A percentile compares a stretch with the other conserved stretches of the same genome.
phyloP scores from a whole-genome alignment of 495 filamentous ascomycete species.

The Penicillium pulvis region DNA sequence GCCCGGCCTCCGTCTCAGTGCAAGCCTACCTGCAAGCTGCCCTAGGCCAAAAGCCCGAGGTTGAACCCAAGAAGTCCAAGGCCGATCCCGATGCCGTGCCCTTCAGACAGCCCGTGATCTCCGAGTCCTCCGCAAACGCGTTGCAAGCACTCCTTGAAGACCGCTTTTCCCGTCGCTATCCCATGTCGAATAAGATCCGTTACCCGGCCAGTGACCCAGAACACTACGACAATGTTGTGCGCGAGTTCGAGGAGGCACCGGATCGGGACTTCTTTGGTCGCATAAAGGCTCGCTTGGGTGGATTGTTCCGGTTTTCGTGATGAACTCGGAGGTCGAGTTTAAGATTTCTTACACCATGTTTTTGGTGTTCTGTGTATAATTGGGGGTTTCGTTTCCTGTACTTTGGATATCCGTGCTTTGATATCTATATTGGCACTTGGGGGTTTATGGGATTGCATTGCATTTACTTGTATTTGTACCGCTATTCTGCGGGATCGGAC shows the following conservation, averaged over 20 bases:
- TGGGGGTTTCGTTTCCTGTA: conserved; percentile 13
- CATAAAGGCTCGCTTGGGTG: conserved; percentile 59
- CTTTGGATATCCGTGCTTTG: not conserved
- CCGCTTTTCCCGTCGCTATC: conserved; percentile 70
- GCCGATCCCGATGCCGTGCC: conserved; percentile 14
- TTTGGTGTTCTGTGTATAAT: conserved; percentile 13
- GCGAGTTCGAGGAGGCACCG: conserved; percentile 73
- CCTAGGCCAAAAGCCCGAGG: conserved; percentile 42
- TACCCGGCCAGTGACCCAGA: conserved; percentile 72
- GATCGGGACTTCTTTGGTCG: conserved; percentile 58
- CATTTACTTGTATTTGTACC: conserved; percentile 26
- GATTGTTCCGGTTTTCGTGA: conserved; percentile 62
- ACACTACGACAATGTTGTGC: conserved; percentile 72
- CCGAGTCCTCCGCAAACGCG: conserved; percentile 67
- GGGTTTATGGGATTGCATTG: conserved; percentile 21
- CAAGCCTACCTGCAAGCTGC: conserved; percentile 67
- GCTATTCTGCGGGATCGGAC: conserved; percentile 6
- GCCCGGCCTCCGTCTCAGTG: conserved; percentile 72
- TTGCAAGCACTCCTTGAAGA: conserved; percentile 75
- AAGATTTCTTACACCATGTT: not conserved
- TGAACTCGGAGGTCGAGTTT: not conserved
- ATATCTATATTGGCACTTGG: not conserved
- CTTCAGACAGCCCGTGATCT: conserved; percentile 39
- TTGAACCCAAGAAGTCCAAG: conserved; percentile 18
- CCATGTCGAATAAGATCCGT: conserved; percentile 60